A percentile compares a stretch with the other conserved stretches of the same genome.
Conservation (phyloP, 768 basidiomycete genomes). For the Russula earlei region DNA sequence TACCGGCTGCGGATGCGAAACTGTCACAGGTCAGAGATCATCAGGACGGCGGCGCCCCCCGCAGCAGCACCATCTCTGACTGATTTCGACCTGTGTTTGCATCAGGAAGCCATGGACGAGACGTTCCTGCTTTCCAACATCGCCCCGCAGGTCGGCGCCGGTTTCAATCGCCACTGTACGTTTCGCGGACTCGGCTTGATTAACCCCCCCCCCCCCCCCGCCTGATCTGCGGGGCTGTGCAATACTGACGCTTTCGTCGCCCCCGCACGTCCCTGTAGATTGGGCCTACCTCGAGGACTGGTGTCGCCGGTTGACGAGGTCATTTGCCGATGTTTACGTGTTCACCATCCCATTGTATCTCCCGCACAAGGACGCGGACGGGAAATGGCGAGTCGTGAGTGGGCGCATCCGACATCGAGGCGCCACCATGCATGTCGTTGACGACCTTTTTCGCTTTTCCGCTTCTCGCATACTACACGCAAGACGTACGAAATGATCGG, state of each 20-base stretch:
- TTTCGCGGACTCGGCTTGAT: too few species aligned
- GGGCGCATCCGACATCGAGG: neutral
- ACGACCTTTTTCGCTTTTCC: too few species aligned
- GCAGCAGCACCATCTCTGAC: too few species aligned
- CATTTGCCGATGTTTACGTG: conserved; percentile 90
- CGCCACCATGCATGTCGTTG: too few species aligned
- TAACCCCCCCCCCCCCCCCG: neutral
- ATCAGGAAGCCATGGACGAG: conserved; percentile 85
- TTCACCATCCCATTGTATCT: conserved; percentile 98
- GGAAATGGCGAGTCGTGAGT: conserved; percentile 92
- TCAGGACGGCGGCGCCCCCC: too few species aligned
- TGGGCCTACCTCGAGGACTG: conserved; percentile 97
- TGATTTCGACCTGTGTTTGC: neutral
- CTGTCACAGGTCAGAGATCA: conserved; percentile 55
- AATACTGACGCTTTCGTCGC: neutral
- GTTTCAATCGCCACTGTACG: conserved; percentile 95
- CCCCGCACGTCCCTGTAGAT: conserved; percentile 43
- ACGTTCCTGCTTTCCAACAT: conserved; percentile 94
- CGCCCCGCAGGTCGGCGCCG: conserved; percentile 94
- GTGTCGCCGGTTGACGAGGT: conserved; percentile 81
- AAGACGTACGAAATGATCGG: conserved; percentile 96
- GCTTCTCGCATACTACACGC: too few species aligned
- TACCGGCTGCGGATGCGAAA: conserved; percentile 95
- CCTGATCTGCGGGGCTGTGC: neutral
- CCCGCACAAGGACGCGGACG: conserved; percentile 74